These are phyloP conservation scores for Cladosporium velox DNA, from an alignment of 2,329 filamentous ascomycete species.

Conservation along the genomic window DNA sequence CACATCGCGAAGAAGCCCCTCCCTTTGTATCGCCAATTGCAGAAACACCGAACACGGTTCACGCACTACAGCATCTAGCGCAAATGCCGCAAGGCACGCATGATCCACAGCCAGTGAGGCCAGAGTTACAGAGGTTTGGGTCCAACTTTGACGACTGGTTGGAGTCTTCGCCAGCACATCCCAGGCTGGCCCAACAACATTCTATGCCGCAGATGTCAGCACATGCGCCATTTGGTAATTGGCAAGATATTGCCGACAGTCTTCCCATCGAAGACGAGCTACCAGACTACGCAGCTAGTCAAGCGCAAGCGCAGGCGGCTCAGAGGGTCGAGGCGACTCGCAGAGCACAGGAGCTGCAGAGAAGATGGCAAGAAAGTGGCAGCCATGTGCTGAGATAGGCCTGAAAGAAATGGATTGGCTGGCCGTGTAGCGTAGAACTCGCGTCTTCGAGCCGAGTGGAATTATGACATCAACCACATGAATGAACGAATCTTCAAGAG, in stretches of 20 bases:
- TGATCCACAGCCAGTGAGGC: conserved; percentile 12
- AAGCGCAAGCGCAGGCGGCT: conserved; percentile 46
- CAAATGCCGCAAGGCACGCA: conserved; percentile 27
- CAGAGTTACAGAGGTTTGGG: conserved; percentile 18
- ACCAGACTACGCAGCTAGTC: conserved; percentile 51
- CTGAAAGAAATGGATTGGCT: background rate
- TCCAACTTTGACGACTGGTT: conserved; percentile 29
- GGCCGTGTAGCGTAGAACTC: background rate
- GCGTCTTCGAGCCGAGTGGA: background rate
- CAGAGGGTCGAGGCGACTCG: conserved; percentile 45
- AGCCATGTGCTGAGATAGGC: conserved; percentile 10
- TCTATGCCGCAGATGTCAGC: conserved; percentile 9
- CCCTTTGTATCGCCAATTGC: conserved; percentile 26
- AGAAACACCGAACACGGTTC: conserved; percentile 31
- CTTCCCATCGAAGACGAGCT: conserved; percentile 40
- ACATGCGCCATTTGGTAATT: conserved; percentile 10
- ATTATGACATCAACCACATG: background rate
- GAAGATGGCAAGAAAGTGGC: conserved; percentile 42
- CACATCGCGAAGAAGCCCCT: background rate
- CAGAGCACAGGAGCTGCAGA: conserved; percentile 48
- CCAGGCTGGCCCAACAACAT: conserved; percentile 18
- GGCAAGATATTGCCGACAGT: conserved; percentile 28
- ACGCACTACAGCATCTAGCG: conserved; percentile 32
- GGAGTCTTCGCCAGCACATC: conserved; percentile 18
- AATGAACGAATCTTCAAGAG: background rate